Evolutionary conservation across 2,329 filamentous ascomycete species (phyloP).

Genomic region (Cladosporium austrohemisphaericum): DNA sequence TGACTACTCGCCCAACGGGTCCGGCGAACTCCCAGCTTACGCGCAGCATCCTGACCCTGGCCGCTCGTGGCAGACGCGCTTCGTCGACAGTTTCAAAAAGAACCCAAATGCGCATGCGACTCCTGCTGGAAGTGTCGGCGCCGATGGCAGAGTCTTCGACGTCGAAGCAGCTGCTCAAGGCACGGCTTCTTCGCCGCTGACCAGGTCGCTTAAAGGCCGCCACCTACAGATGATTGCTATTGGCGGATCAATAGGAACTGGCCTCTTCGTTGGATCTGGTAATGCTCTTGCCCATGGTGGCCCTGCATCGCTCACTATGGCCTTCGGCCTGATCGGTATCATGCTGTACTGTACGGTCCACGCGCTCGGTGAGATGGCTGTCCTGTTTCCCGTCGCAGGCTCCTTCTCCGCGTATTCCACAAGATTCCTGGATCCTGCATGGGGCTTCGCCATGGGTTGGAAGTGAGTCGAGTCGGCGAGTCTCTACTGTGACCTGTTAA

Average conservation of each 20-base stretch:
- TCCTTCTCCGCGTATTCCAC: conserved; percentile 35
- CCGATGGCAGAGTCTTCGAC: conserved; percentile 56
- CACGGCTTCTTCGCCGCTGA: conserved; percentile 70
- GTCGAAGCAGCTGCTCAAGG: conserved; percentile 58
- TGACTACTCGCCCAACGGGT: conserved; percentile 21
- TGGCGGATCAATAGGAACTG: conserved; percentile 68
- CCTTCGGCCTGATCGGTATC: conserved; percentile 31
- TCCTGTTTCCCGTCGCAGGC: conserved; percentile 34
- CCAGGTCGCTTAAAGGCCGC: conserved; percentile 68
- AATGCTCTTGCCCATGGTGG: conserved; percentile 31
- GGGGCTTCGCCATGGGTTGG: conserved; percentile 37
- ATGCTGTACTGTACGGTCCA: conserved; percentile 34
- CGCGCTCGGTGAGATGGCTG: conserved; percentile 35
- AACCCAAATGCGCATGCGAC: conserved; percentile 55
- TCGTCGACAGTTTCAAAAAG: conserved; percentile 61
- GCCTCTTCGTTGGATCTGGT: conserved; percentile 35
- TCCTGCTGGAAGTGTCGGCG: conserved; percentile 45
- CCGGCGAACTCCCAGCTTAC: conserved; percentile 16
- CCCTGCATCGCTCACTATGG: conserved; percentile 33
- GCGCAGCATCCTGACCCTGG: conserved; percentile 2
- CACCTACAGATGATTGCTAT: conserved; percentile 98
- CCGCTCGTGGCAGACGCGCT: conserved; percentile 23
- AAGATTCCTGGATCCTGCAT: conserved; percentile 34
- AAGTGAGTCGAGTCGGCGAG: conserved; percentile 21
- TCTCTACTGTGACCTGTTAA: background rate